Evolutionary conservation across 2,329 filamentous ascomycete genomes (phyloP).

Genomic region (Thielaviopsis musarum): DNA sequence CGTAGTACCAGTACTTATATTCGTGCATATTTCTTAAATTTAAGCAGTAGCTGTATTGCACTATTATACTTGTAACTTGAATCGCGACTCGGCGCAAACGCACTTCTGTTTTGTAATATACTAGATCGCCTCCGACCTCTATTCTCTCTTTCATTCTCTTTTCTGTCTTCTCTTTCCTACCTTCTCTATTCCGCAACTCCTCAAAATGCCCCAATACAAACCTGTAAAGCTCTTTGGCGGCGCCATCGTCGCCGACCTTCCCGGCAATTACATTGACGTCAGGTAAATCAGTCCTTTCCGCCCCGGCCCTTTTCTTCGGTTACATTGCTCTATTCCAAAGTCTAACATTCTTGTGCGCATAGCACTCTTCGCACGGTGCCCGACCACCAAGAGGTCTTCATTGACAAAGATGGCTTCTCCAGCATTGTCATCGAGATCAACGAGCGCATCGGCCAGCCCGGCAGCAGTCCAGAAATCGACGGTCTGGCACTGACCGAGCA

Average conservation of each 20-base stretch:
- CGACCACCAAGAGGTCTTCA: slow-evolving; percentile 83
- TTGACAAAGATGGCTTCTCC: slow-evolving; percentile 68
- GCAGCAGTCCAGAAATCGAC: slow-evolving; percentile 41
- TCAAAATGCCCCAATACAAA: slow-evolving; percentile 35
- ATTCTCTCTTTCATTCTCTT: no score
- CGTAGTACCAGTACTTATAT: no score
- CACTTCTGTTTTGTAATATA: not conserved
- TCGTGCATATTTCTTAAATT: not conserved
- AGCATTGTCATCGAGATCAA: slow-evolving; percentile 84
- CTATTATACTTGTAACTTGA: no score
- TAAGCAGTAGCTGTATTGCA: no score
- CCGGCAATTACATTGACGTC: slow-evolving; percentile 51
- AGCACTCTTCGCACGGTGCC: slow-evolving; percentile 61
- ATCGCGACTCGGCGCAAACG: no score
- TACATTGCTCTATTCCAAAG: not conserved
- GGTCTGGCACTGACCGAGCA: slow-evolving; percentile 54
- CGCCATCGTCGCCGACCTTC: slow-evolving; percentile 52
- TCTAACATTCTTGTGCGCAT: slow-evolving; percentile 10
- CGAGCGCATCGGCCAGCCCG: slow-evolving; percentile 50
- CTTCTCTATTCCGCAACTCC: not conserved
- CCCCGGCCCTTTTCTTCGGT: not conserved
- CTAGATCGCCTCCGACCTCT: not conserved
- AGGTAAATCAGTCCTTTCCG: slow-evolving; percentile 33
- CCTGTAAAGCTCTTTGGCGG: slow-evolving; percentile 52
- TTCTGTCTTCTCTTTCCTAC: not conserved